These are phyloP conservation scores for Xylogone sp. DNA, from an alignment of 2,329 filamentous ascomycete species.

Conservation along the genomic window DNA sequence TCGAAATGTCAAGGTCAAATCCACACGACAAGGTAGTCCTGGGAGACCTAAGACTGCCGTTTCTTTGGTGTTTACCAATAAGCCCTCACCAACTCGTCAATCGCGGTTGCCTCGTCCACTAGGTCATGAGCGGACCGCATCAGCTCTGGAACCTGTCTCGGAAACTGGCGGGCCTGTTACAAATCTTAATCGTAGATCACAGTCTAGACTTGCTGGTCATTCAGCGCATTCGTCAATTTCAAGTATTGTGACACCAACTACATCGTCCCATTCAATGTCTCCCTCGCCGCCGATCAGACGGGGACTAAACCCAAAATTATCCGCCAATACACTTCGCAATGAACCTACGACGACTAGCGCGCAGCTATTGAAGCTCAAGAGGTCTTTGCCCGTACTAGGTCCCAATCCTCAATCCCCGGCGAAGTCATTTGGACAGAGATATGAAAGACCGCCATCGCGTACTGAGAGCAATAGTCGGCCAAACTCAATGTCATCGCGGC, in stretches of 20 bases:
- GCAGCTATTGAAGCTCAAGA: constrained; percentile 62
- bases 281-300: constrained; percentile 59
- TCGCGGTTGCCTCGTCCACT: constrained; percentile 80
- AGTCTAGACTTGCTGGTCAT: constrained; percentile 66
- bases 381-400: constrained; percentile 59
- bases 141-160: constrained; percentile 86
- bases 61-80: constrained; percentile 88
- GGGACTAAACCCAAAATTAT: constrained; percentile 53
- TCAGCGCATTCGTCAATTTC: constrained; percentile 65
- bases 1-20: constrained; percentile 87
- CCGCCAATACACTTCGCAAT: constrained; percentile 48
- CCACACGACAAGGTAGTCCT: constrained; percentile 64
- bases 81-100: constrained; percentile 43
- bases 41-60: constrained; percentile 70
- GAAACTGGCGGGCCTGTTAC: constrained; percentile 76
- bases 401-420: constrained; percentile 44
- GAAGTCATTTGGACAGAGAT: constrained; percentile 43
- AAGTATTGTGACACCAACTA: constrained; percentile 58
- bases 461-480: constrained; percentile 45
- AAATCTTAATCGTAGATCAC: constrained; percentile 56
- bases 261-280: constrained; percentile 50
- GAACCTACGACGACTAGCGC: constrained; percentile 63
- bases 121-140: constrained; percentile 64
- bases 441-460: constrained; percentile 58
- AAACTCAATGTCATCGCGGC: constrained; percentile 47